Base-by-base conservation (phyloP, 176 grass and related monocot genomes). In the Saccharum officinarum region DNA sequence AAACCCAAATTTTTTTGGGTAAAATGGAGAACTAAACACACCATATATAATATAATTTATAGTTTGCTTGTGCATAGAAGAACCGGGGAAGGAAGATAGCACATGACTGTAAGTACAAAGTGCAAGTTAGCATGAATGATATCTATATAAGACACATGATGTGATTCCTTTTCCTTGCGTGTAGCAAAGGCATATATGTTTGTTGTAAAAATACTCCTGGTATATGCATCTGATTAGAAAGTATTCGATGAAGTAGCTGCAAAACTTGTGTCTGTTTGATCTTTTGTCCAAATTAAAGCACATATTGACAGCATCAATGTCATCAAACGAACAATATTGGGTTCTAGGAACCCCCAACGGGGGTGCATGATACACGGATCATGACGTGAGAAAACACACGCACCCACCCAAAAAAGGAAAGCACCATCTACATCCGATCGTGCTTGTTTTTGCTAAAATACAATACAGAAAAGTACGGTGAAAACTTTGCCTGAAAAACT, bases 301-400 rank as follows among this genome's bases (percentile, higher is more conserved):
- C n/a, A 25, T 61, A 61, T n/a, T 36, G 26, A 31, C 61, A 64
- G 61, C 26, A 30, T 65, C 26, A 11, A 2, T 59, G 55, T 20
- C 22, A 59, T 54, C 50, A 54, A 2, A 8, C 3, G 55, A 69
- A 46, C 18, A 47, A 69, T 67, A 20, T 46, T 15, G 18, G 26
- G 39, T 46, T 33, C 22, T 57, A 79, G 68, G 11, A 79, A 67
- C 10, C 38, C 14, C 6, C 10, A 23, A 45, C 47, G 17, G 31
- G 67, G 60, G 61, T 39, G 37, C 37, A 25, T 30, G 60, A 25
- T 6, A 34, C 42, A 55, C 25, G 52, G 16, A 75, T 69, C 78
- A 76, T 64, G 82, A 18, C 76, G 25, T 33, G 26, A 72, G n/a
- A 42, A 38, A 73, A 85, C 50, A 52, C 26, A 57, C 39, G 20